Conservation (phyloP, 139 green algal genomes). For the Tetraselmis chui region DNA sequence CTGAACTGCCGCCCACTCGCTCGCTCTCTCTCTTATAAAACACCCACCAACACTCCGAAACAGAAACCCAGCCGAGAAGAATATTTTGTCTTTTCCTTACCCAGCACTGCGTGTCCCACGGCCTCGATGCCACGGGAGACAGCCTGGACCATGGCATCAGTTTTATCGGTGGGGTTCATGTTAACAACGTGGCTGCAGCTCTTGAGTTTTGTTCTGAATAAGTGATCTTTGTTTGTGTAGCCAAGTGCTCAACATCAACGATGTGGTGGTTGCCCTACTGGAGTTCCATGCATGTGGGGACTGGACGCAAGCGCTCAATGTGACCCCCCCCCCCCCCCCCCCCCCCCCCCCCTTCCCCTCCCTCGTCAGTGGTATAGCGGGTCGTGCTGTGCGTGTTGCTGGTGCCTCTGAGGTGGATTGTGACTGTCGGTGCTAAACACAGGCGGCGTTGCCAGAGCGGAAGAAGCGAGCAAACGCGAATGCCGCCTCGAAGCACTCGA, state of each 20-base stretch:
- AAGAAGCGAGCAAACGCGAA: not conserved
- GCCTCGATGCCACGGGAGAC: not conserved
- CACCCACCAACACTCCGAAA: no score
- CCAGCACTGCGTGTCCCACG: no score
- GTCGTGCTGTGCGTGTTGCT: not conserved
- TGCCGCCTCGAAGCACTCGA: not conserved
- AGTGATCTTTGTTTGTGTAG: not conserved
- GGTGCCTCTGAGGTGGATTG: no score
- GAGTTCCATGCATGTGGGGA: conserved; percentile 15
- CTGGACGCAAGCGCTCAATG: conserved; percentile 23
- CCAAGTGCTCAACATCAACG: conserved; percentile 29
- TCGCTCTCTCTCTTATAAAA: no score
- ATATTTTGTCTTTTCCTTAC: not conserved
- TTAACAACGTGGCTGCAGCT: not conserved
- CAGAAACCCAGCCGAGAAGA: conserved; percentile 1
- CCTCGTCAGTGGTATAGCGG: not conserved
- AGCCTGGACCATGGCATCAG: not conserved
- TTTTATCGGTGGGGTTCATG: not conserved
- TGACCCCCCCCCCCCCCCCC: not conserved
- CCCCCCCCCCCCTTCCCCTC: not conserved
- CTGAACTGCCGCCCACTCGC: no score
- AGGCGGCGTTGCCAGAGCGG: not conserved
- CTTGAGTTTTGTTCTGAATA: no score
- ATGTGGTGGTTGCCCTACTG: conserved; percentile 23
- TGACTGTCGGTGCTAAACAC: not conserved